Percentiles rank a stretch among this genome's conserved stretches.
Evolutionary conservation across 768 basidiomycete genomes (phyloP).

Genomic region (Suillus decipiens): DNA sequence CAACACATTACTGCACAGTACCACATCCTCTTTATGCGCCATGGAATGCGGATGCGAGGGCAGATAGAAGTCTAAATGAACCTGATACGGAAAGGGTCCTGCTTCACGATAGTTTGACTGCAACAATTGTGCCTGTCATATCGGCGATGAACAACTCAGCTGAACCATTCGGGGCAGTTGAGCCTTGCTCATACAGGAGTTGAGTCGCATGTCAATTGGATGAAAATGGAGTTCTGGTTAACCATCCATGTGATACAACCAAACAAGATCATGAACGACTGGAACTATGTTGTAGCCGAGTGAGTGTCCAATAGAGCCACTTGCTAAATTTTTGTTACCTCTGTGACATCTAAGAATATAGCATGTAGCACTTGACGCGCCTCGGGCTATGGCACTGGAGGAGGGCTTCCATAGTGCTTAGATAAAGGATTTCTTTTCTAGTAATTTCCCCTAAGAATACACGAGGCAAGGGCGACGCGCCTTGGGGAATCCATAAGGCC

Average conservation of each 20-base stretch:
- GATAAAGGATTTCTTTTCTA: not conserved
- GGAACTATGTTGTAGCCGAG: not conserved
- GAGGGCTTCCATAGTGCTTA: not conserved
- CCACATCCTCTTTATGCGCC: constrained; percentile 9
- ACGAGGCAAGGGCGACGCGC: not conserved
- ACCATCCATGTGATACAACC: not conserved
- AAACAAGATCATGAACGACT: not conserved
- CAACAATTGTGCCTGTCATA: not conserved
- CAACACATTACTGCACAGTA: not conserved
- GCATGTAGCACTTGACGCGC: not conserved
- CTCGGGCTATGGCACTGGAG: not conserved
- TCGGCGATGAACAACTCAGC: not conserved
- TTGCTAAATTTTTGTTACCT: not conserved
- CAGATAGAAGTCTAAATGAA: constrained; percentile 1
- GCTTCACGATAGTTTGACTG: not conserved
- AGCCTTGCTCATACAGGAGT: not conserved
- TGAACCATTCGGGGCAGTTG: not conserved
- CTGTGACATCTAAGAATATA: not conserved
- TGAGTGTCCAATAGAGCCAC: not conserved
- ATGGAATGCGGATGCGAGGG: not conserved
- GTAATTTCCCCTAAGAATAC: not conserved
- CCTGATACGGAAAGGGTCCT: constrained; percentile 4
- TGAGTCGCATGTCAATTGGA: not conserved
- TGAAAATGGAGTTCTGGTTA: not conserved
- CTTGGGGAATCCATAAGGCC: not conserved